Percentiles rank a stretch among this genome's conserved stretches.
Conservation (phyloP, 306 rosid species). For the Fagus sylvatica region DNA sequence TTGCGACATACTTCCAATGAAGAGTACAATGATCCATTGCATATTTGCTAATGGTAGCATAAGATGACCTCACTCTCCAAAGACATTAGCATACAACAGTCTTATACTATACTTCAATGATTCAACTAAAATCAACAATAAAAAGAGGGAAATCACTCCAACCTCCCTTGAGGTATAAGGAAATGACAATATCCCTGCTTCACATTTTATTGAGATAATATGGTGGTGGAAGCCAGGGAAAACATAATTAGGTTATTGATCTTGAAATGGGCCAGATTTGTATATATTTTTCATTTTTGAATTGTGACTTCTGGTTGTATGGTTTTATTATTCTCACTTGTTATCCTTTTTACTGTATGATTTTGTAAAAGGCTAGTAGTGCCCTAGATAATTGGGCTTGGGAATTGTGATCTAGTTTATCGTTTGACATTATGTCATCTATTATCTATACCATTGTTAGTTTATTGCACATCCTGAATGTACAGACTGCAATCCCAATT, state of each 20-base stretch:
- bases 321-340: background rate
- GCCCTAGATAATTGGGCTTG: background rate
- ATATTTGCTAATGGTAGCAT: too few relatives aligned
- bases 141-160: too few relatives aligned
- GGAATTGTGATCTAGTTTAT: background rate
- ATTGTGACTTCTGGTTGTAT: slow-evolving; percentile 3
- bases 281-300: slow-evolving; percentile 2
- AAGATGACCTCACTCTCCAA: too few relatives aligned
- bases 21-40: too few relatives aligned
- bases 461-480: background rate
- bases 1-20: too few relatives aligned
- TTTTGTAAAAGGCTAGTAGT: background rate
- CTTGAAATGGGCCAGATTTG: background rate
- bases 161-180: too few relatives aligned
- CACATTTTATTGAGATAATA: background rate
- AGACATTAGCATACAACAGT: too few relatives aligned
- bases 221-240: background rate
- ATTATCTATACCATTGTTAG: background rate
- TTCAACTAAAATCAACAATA: too few relatives aligned
- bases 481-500: background rate
- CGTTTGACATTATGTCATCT: background rate
- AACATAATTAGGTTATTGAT: slow-evolving; percentile 6
- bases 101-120: too few relatives aligned
- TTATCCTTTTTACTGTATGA: background rate
- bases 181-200: too few relatives aligned